phyloP scores from a whole-genome alignment of 2,329 filamentous ascomycete species.

The Xylaria hypoxylon region DNA sequence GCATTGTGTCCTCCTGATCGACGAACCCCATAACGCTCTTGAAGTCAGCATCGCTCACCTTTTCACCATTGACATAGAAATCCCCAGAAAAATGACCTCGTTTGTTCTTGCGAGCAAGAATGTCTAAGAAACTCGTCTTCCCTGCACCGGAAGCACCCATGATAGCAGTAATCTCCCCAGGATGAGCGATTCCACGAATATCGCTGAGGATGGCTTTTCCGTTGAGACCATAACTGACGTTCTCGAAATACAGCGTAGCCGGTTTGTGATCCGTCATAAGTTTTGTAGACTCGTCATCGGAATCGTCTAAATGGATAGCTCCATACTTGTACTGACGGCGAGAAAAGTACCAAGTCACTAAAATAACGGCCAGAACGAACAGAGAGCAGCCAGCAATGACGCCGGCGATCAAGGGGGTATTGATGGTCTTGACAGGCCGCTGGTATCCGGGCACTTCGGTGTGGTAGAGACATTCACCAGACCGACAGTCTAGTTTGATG shows the following conservation, averaged over 20 bases:
- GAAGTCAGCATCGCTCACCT: constrained; percentile 85
- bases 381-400: constrained; percentile 89
- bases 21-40: constrained; percentile 95
- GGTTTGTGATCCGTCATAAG: constrained; percentile 93
- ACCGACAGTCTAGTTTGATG: constrained; percentile 83
- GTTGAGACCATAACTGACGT: constrained; percentile 87
- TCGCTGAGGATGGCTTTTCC: constrained; percentile 85
- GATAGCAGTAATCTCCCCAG: constrained; percentile 95
- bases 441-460: constrained; percentile 94
- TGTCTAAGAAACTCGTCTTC: constrained; percentile 97
- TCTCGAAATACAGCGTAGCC: constrained; percentile 86
- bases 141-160: constrained; percentile 98
- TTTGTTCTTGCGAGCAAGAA: constrained; percentile 97
- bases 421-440: constrained; percentile 91
- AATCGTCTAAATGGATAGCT: constrained; percentile 85
- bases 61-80: constrained; percentile 94
- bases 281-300: constrained; percentile 86
- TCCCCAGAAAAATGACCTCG: constrained; percentile 81
- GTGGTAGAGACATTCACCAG: constrained; percentile 92
- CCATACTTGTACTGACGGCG: constrained; percentile 77
- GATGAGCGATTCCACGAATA: constrained; percentile 87
- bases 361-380: constrained; percentile 87
- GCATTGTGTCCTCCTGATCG: constrained; percentile 97
- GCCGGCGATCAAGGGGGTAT: constrained; percentile 93
- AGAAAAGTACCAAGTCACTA: constrained; percentile 88